Conservation (phyloP, 306 rosid genomes). For the Astragalus membranaceus region DNA sequence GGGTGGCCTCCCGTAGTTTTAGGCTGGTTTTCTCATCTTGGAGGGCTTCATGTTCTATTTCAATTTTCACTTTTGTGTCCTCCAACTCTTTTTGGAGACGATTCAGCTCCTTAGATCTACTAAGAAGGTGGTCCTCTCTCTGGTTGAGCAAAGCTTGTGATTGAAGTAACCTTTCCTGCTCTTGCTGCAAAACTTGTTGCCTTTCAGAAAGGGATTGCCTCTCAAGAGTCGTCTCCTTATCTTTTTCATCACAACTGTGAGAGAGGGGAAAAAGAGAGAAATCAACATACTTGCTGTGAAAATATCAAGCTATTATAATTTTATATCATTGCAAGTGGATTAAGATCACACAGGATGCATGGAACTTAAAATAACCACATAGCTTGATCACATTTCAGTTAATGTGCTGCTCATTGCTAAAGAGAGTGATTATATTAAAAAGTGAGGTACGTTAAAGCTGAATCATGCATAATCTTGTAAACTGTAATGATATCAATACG, state of each 20-base stretch:
- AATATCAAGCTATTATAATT: slow-evolving; percentile 12
- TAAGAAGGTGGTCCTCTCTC: slow-evolving; percentile 62
- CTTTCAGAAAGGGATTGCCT: slow-evolving; percentile 78
- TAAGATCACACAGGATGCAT: background rate
- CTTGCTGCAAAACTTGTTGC: slow-evolving; percentile 69
- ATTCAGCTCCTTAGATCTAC: slow-evolving; percentile 64
- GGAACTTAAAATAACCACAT: background rate
- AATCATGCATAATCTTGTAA: background rate
- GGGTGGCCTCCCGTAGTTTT: slow-evolving; percentile 48
- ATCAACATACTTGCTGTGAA: slow-evolving; percentile 12
- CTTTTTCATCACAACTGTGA: slow-evolving; percentile 79
- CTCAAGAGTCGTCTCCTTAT: slow-evolving; percentile 68
- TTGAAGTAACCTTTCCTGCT: slow-evolving; percentile 80
- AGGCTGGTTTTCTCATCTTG: slow-evolving; percentile 54
- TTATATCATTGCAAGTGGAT: slow-evolving; percentile 3
- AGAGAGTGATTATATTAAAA: no score
- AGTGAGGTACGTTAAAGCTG: background rate
- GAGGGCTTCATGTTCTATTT: slow-evolving; percentile 48
- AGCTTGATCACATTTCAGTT: background rate
- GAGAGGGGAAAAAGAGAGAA: background rate
- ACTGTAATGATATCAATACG: background rate
- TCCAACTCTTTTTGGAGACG: slow-evolving; percentile 69
- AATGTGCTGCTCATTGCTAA: background rate
- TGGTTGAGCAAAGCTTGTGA: slow-evolving; percentile 73
- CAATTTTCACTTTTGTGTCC: slow-evolving; percentile 41